Evolutionary conservation across 2,329 filamentous ascomycete species (phyloP).

Genomic region (Monilinia fructigena): DNA sequence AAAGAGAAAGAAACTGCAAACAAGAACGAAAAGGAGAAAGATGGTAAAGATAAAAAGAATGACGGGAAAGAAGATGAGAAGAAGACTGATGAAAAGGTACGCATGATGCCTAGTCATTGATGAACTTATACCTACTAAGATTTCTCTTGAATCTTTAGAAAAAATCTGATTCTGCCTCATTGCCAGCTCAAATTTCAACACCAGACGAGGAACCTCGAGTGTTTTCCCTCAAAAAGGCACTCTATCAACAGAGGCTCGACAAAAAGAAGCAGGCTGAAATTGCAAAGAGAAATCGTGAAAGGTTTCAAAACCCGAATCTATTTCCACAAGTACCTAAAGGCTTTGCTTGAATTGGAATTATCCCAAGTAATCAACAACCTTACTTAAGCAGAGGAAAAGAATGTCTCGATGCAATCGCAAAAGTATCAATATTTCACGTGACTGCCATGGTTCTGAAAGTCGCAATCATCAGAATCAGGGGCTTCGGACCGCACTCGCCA

Average conservation of each 20-base stretch:
- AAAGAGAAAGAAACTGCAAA: conserved; percentile 64
- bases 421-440: conserved; percentile 2
- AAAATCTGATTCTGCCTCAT: conserved; percentile 29
- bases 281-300: conserved; percentile 77
- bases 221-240: conserved; percentile 81
- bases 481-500: conserved; percentile 1
- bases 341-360: conserved; percentile 41
- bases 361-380: neutral
- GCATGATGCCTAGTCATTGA: conserved; percentile 23
- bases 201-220: conserved; percentile 66
- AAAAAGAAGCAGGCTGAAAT: conserved; percentile 75
- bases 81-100: conserved; percentile 43
- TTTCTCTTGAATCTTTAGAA: conserved; percentile 31
- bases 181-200: conserved; percentile 10
- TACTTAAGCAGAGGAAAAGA: neutral
- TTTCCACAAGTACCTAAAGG: conserved; percentile 84
- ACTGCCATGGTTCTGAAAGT: neutral
- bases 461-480: neutral
- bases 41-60: conserved; percentile 46
- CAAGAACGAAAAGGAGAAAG: conserved; percentile 49
- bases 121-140: conserved; percentile 4
- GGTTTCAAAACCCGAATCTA: conserved; percentile 71
- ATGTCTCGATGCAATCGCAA: neutral
- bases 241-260: conserved; percentile 82
- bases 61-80: conserved; percentile 46